Conservation (phyloP, 2,329 filamentous ascomycete species). For the Aquanectria penicillioides region DNA sequence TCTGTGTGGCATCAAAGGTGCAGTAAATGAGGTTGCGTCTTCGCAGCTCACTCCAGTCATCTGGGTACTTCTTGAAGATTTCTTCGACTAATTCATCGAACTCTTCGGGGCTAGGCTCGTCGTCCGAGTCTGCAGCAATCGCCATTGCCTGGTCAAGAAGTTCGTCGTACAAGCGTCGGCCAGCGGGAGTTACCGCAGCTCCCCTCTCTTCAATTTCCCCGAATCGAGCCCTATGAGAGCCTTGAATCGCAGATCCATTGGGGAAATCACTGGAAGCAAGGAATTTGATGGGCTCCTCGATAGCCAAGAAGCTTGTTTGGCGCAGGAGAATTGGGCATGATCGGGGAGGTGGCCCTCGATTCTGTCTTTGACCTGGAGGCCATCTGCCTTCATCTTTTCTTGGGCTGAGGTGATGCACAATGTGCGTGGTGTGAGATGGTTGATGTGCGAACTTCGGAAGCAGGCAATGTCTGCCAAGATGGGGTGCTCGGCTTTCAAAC, state of each 20-base stretch:
- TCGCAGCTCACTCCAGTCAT: slow-evolving; percentile 50
- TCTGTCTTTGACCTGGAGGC: slow-evolving; percentile 55
- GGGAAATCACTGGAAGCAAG: slow-evolving; percentile 33
- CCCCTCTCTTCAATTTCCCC: slow-evolving; percentile 64
- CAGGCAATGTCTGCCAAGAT: slow-evolving; percentile 58
- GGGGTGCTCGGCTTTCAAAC: slow-evolving; percentile 39
- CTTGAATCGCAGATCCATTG: slow-evolving; percentile 41
- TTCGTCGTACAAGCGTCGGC: slow-evolving; percentile 56
- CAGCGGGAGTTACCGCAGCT: slow-evolving; percentile 56
- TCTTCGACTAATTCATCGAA: slow-evolving; percentile 35
- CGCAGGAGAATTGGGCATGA: slow-evolving; percentile 57
- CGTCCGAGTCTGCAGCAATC: neutral
- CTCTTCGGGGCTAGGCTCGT: slow-evolving; percentile 12
- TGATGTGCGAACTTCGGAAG: slow-evolving; percentile 44
- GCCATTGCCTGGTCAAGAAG: slow-evolving; percentile 47
- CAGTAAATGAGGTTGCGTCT: slow-evolving; percentile 50
- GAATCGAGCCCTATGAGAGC: slow-evolving; percentile 58
- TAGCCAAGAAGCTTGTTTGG: slow-evolving; percentile 62
- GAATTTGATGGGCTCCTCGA: slow-evolving; percentile 58
- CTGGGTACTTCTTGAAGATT: slow-evolving; percentile 51
- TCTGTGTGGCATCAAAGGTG: slow-evolving; percentile 40
- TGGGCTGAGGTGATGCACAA: slow-evolving; percentile 46
- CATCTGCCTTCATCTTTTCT: slow-evolving; percentile 49
- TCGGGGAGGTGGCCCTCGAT: slow-evolving; percentile 60
- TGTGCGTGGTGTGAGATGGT: slow-evolving; percentile 27